phyloP scores from a whole-genome alignment of 139 green algal genomes.

The Deuterostichococcus epilithicus region DNA sequence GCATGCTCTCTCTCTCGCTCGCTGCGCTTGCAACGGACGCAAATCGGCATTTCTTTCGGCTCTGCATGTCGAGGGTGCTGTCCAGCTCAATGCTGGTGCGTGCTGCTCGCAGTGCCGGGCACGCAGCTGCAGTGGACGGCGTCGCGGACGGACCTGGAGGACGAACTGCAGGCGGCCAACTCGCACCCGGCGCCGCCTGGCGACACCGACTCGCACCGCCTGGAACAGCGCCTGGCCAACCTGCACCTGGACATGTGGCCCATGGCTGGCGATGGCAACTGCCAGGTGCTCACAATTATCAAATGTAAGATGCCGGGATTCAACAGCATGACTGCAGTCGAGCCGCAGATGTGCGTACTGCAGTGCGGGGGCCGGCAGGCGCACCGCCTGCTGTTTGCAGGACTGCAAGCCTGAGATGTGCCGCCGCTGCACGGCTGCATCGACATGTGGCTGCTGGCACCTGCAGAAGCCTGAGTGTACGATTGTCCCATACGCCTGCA shows the following conservation, averaged over 20 bases:
- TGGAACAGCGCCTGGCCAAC: slow-evolving; percentile 42
- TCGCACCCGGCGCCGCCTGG: not conserved
- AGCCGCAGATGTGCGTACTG: too few relatives aligned
- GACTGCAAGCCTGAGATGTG: not conserved
- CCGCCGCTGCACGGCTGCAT: not conserved
- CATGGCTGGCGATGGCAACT: slow-evolving; percentile 59
- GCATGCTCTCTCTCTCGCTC: too few relatives aligned
- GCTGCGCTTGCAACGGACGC: too few relatives aligned
- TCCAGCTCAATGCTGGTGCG: too few relatives aligned
- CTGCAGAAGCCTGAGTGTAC: not conserved
- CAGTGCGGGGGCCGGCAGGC: too few relatives aligned
- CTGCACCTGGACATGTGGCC: slow-evolving; percentile 57
- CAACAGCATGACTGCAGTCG: too few relatives aligned
- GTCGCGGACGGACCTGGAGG: not conserved
- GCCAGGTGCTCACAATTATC: slow-evolving; percentile 28
- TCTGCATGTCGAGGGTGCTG: too few relatives aligned
- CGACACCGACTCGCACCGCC: slow-evolving; percentile 19
- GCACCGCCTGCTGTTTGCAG: too few relatives aligned
- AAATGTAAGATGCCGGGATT: too few relatives aligned
- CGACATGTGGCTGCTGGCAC: not conserved
- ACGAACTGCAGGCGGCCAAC: not conserved
- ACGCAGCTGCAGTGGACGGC: not conserved
- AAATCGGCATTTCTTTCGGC: too few relatives aligned
- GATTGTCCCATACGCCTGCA: slow-evolving; percentile 18
- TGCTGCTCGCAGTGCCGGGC: not conserved